Base-by-base conservation (phyloP, 2,329 filamentous ascomycete species). In the Tolypocladium endophyticum region DNA sequence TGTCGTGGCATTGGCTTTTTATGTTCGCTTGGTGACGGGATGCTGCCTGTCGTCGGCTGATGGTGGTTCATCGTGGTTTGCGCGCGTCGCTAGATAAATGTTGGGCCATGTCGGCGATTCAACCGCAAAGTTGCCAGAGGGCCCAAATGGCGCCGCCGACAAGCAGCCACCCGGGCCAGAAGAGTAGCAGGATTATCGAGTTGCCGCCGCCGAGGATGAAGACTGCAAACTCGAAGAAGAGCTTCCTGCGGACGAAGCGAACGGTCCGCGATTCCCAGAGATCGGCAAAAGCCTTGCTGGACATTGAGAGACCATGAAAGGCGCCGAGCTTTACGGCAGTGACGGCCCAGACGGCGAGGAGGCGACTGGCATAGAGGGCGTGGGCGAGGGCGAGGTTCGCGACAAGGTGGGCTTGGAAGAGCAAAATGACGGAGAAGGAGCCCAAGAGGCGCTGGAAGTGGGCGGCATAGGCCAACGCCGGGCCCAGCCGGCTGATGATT, bases 151-250 rank as follows among this genome's bases (percentile, higher is more conserved):
- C 63, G 8, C 73, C 68, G 2, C 66, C 77, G 36, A 84, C 61
- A 35, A 83, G 61, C 61, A 76, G 70, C 81, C 82, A 84, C 0
- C 82, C 82, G 0, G 82, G 82, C 82, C 81, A 85, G 64, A 85
- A 81, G 62, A 84, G 62, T 61, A 83, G 54, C 38, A 83, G 67
- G 61, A 79, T 73, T 59, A 84, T 54, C 36, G 70, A 66, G 62
- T 82, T 82, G 30, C 78, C 74, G 7, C 76, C 74, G 4, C 81
- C 81, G 28, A 85, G 74, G 43, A 84, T 71, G 56, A 79, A 73
- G 56, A 77, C 71, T 60, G 77, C 78, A 59, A 84, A 76, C 67
- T 84, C 82, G 63, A 78, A 78, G 59, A 79, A 78, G 58, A 82
- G 62, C 63, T 77, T 78, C 62, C 76, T 79, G 47, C 77, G 72